Conservation (phyloP, 305 asterid genomes). For the Solanum hybrid region DNA sequence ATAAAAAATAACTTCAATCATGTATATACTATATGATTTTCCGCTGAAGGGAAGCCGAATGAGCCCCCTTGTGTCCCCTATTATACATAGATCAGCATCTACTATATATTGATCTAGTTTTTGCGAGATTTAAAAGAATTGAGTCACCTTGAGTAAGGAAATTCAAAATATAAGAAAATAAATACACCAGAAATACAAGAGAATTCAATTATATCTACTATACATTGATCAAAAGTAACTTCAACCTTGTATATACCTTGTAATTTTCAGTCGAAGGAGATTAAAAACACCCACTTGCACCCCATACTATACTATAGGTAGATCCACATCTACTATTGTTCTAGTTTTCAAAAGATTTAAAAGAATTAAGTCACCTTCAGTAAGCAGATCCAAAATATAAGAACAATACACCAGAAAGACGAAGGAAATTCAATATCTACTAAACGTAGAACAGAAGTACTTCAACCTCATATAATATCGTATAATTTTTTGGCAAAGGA, state of each 20-base stretch:
- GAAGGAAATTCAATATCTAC: not conserved
- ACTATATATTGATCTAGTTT: not conserved
- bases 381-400: not conserved
- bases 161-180: not conserved
- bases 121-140: not conserved
- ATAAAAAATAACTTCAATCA: not conserved
- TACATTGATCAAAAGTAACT: not conserved
- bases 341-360: not conserved
- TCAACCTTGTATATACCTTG: not conserved
- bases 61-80: not conserved
- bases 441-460: not conserved
- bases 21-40: not conserved
- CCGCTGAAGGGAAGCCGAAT: not conserved
- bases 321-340: not conserved
- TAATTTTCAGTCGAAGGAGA: not conserved
- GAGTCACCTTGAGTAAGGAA: not conserved
- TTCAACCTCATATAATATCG: not conserved
- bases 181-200: not conserved
- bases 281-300: not conserved
- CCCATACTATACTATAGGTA: not conserved
- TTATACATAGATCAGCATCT: not conserved
- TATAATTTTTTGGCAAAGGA: not conserved
- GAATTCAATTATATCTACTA: not conserved
- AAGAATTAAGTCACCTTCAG: not conserved
- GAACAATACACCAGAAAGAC: not conserved